A percentile compares a stretch with the other conserved stretches of the same genome.
Conservation (phyloP, 2,329 filamentous ascomycete genomes). For the Myriosclerotinia curreyana region DNA sequence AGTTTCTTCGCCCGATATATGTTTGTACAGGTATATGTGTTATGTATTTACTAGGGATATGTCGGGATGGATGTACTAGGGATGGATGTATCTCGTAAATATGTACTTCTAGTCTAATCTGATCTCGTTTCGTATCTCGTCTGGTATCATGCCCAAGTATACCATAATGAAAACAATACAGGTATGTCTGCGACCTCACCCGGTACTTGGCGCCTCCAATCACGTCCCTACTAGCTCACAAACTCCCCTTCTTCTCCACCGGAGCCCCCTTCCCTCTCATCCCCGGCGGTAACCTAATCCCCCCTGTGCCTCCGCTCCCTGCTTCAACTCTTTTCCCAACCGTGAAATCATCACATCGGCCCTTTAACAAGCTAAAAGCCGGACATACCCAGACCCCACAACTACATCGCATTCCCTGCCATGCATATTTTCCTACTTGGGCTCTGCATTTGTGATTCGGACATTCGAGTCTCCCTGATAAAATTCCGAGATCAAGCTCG, state of each 20-base stretch:
- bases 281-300: conserved; percentile 56
- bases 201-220: too few species aligned
- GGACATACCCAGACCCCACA: conserved; percentile 90
- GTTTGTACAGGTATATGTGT: neutral
- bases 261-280: conserved; percentile 39
- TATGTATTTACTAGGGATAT: neutral
- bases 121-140: neutral
- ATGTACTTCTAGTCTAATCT: neutral
- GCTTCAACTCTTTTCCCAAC: conserved; percentile 24
- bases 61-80: too few species aligned
- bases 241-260: conserved; percentile 18
- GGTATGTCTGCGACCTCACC: neutral
- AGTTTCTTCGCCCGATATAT: neutral
- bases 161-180: neutral
- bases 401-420: conserved; percentile 91
- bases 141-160: neutral
- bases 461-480: conserved; percentile 82
- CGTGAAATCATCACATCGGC: conserved; percentile 69
- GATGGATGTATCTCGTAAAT: neutral
- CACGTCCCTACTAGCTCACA: neutral
- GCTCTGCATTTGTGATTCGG: conserved; percentile 74
- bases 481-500: conserved; percentile 72
- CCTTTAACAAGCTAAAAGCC: conserved; percentile 80
- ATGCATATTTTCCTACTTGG: conserved; percentile 88
- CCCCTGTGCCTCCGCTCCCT: conserved; percentile 31